A percentile compares a stretch with the other conserved stretches of the same genome.
Evolutionary conservation across 805 yeast genomes (phyloP).

Genomic region (Kazachstania taianensis): DNA sequence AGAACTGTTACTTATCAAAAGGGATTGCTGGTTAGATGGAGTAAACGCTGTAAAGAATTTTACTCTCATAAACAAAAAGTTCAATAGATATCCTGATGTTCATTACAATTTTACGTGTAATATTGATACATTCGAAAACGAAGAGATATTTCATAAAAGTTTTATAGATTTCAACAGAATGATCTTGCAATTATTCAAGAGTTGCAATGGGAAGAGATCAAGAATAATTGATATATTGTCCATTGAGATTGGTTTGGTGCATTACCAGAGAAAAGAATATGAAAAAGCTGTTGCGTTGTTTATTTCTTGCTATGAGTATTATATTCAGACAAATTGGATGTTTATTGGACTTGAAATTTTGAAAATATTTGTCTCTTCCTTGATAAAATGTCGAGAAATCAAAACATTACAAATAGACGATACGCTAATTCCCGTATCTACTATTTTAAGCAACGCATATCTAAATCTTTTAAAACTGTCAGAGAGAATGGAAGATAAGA

Average conservation of each 20-base stretch:
- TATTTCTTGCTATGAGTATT: conserved; percentile 58
- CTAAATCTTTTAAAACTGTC: conserved; percentile 21
- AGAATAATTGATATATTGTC: conserved; percentile 66
- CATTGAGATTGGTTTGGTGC: conserved; percentile 67
- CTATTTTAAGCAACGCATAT: conserved; percentile 24
- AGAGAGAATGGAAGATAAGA: conserved; percentile 10
- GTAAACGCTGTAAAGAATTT: conserved; percentile 12
- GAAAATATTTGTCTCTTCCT: conserved; percentile 58
- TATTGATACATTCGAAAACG: conserved; percentile 12
- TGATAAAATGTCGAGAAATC: conserved; percentile 29
- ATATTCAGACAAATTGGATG: conserved; percentile 65
- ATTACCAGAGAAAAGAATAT: conserved; percentile 47
- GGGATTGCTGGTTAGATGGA: conserved; percentile 32
- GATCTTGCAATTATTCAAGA: conserved; percentile 12
- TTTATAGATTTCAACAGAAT: conserved; percentile 46
- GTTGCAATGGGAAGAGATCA: conserved; percentile 32
- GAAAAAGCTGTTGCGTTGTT: conserved; percentile 53
- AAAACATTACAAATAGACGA: conserved; percentile 17
- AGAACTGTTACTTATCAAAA: conserved; percentile 31
- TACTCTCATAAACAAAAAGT: conserved; percentile 9
- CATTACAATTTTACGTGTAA: conserved; percentile 9
- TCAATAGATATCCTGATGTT: conserved; percentile 1
- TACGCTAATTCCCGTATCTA: conserved; percentile 17
- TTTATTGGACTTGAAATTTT: conserved; percentile 56
- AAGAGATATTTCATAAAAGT: conserved; percentile 20